Percentiles rank a stretch among this genome's conserved stretches.
These are phyloP conservation scores for Leccinum variicolor DNA, from an alignment of 768 basidiomycete genomes.

Conservation along the genomic window DNA sequence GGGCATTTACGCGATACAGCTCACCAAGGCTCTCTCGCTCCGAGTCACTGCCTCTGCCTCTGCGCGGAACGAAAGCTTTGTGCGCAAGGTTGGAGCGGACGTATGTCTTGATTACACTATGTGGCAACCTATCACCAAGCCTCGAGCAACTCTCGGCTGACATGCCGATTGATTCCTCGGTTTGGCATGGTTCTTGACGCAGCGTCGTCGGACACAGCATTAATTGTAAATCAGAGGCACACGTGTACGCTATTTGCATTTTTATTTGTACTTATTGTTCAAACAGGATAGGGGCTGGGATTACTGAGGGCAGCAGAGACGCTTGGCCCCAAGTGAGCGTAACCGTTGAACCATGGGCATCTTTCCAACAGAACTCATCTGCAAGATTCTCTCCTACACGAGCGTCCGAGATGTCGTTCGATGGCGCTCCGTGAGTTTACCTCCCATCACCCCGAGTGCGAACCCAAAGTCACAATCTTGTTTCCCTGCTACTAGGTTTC, in stretches of 20 bases:
- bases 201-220: constrained; percentile 40
- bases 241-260: no score
- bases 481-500: background rate
- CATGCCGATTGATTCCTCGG: constrained; percentile 42
- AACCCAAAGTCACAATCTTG: no score
- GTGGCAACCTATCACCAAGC: constrained; percentile 45
- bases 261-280: no score
- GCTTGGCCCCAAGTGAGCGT: no score
- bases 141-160: constrained; percentile 41
- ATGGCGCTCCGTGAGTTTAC: background rate
- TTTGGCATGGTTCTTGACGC: constrained; percentile 63
- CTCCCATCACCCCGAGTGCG: background rate
- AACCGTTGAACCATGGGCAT: background rate
- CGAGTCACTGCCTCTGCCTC: constrained; percentile 59
- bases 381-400: background rate
- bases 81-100: constrained; percentile 61
- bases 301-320: no score
- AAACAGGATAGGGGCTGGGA: no score
- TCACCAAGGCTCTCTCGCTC: constrained; percentile 64
- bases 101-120: constrained; percentile 66
- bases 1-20: constrained; percentile 65
- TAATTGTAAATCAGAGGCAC: constrained; percentile 46
- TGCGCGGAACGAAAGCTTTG: constrained; percentile 53
- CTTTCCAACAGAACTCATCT: background rate
- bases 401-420: background rate